phyloP scores from a whole-genome alignment of 495 filamentous ascomycete species.

The Amphirosellinia nigrospora region DNA sequence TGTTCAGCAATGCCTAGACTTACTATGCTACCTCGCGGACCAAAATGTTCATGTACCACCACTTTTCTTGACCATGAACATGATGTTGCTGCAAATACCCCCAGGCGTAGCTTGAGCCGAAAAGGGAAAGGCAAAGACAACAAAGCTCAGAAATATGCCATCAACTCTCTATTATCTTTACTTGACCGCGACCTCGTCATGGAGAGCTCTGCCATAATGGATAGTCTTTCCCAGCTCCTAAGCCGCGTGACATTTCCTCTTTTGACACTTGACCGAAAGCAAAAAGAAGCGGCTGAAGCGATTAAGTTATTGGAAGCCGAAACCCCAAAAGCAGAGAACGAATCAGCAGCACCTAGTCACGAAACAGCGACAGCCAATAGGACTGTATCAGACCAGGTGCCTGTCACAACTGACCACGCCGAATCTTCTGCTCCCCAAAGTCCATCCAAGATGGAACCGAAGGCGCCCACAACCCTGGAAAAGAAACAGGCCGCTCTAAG shows the following conservation, averaged over 20 bases:
- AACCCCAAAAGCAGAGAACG: constrained; percentile 37
- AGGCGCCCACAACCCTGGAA: constrained; percentile 55
- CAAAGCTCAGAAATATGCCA: constrained; percentile 83
- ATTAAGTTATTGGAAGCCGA: constrained; percentile 61
- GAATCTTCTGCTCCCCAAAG: constrained; percentile 34
- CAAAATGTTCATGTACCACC: constrained; percentile 83
- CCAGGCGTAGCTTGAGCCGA: constrained; percentile 77
- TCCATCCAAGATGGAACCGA: constrained; percentile 38
- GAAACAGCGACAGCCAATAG: constrained; percentile 33
- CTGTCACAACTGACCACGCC: constrained; percentile 32
- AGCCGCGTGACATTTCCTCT: constrained; percentile 89
- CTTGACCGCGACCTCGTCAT: constrained; percentile 91
- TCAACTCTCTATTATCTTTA: constrained; percentile 87
- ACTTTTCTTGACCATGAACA: constrained; percentile 97
- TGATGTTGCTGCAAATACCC: constrained; percentile 68
- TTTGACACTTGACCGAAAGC: constrained; percentile 78
- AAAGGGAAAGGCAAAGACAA: constrained; percentile 91
- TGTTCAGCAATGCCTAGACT: constrained; percentile 89
- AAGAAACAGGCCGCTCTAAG: constrained; percentile 65
- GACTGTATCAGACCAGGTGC: constrained; percentile 14
- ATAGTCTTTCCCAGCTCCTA: constrained; percentile 83
- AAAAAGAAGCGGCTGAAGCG: constrained; percentile 70
- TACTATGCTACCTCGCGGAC: constrained; percentile 78
- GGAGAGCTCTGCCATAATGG: constrained; percentile 95
- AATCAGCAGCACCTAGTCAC: constrained; percentile 22